These are phyloP conservation scores for Paecilomyces sp. DNA, from an alignment of 2,329 filamentous ascomycete genomes.

Conservation along the genomic window DNA sequence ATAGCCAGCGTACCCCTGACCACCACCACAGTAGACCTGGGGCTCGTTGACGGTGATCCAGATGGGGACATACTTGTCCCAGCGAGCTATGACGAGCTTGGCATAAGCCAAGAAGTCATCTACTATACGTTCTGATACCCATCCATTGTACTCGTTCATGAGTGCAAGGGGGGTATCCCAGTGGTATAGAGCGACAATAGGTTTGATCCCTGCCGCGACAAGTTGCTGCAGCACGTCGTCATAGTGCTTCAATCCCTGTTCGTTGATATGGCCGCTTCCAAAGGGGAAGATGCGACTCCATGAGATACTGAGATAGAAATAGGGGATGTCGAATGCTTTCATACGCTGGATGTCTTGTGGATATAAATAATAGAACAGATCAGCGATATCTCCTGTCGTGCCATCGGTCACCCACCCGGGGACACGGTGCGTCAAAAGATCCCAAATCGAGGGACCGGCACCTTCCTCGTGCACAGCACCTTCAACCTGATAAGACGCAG, in stretches of 20 bases:
- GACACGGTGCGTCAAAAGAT: conserved; percentile 16
- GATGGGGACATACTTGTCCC: too few species aligned
- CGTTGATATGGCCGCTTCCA: conserved; percentile 37
- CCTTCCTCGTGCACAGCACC: too few species aligned
- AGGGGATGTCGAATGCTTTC: conserved; percentile 18
- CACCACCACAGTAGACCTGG: too few species aligned
- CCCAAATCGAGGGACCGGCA: too few species aligned
- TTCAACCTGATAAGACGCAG: too few species aligned
- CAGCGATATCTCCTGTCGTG: conserved; percentile 41
- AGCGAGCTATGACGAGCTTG: too few species aligned
- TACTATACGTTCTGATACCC: too few species aligned
- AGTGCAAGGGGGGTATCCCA: conserved; percentile 32
- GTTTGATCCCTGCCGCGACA: conserved; percentile 31
- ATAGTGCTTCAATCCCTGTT: conserved; percentile 38
- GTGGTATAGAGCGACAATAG: conserved; percentile 38
- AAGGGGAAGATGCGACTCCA: conserved; percentile 43
- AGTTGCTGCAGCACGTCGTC: conserved; percentile 36
- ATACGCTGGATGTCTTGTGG: conserved; percentile 33
- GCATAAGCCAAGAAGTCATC: too few species aligned
- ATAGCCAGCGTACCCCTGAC: too few species aligned
- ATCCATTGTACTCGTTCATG: too few species aligned
- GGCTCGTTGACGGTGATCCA: too few species aligned
- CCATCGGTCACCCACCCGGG: conserved; percentile 17
- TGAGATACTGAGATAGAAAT: conserved; percentile 36
- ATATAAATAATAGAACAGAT: conserved; percentile 41